Conservation (phyloP, 2,329 filamentous ascomycete genomes). For the Juglanconis oblonga region DNA sequence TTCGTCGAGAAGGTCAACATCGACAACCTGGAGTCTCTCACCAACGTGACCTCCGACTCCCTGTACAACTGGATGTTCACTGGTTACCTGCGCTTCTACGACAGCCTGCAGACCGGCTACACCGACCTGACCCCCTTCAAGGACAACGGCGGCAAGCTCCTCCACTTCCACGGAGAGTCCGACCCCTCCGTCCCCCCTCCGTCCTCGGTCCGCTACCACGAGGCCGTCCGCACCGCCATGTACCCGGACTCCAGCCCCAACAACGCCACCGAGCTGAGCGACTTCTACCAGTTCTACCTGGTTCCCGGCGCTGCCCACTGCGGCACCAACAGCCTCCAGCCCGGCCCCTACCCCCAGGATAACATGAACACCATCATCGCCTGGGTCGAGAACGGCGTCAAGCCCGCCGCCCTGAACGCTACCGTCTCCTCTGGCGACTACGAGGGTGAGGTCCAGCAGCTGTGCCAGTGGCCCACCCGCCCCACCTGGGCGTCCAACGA, state of each 20-base stretch:
- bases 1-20: conserved; percentile 13
- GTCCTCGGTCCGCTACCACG: conserved; percentile 53
- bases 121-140: conserved; percentile 52
- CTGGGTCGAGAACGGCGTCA: conserved; percentile 57
- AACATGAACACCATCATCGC: conserved; percentile 70
- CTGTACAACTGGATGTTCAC: conserved; percentile 52
- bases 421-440: conserved; percentile 30
- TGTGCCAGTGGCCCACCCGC: conserved; percentile 37
- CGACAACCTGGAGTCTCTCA: conserved; percentile 26
- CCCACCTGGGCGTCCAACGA: conserved; percentile 17
- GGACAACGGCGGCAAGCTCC: conserved; percentile 48
- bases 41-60: conserved; percentile 53
- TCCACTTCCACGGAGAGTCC: conserved; percentile 58
- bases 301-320: conserved; percentile 54
- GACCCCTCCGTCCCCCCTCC: conserved; percentile 51
- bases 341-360: conserved; percentile 48
- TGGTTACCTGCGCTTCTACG: conserved; percentile 45
- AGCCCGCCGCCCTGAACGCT: conserved; percentile 35
- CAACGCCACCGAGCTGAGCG: conserved; percentile 38
- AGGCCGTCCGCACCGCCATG: conserved; percentile 51
- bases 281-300: conserved; percentile 55
- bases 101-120: conserved; percentile 50
- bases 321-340: conserved; percentile 40
- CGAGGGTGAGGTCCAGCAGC: conserved; percentile 31
- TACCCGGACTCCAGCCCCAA: conserved; percentile 38